These are phyloP conservation scores for Misopates orontium DNA, from an alignment of 257 asterid species.

Conservation along the genomic window DNA sequence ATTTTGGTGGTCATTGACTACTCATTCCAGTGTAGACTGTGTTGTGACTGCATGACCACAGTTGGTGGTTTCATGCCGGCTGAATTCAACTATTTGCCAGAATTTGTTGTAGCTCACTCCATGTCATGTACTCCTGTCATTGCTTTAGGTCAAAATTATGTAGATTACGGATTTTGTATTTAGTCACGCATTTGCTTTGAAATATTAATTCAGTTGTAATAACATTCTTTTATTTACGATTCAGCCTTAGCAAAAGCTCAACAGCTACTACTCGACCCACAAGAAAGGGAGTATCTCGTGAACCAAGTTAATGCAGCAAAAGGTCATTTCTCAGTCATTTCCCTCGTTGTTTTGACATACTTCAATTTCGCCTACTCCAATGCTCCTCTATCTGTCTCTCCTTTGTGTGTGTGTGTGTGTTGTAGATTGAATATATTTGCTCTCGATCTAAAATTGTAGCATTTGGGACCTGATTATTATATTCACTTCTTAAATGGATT, in stretches of 20 bases:
- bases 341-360: not conserved
- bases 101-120: not conserved
- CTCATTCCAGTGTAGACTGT: conserved; percentile 13
- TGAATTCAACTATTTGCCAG: conserved; percentile 13
- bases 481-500: not conserved
- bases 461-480: conserved; percentile 3
- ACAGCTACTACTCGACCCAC: conserved; percentile 76
- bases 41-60: not conserved
- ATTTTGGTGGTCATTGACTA: conserved; percentile 2
- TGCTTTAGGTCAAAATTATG: conserved; percentile 2
- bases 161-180: not conserved
- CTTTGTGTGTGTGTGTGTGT: too few species aligned
- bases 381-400: not conserved
- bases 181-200: conserved; percentile 1
- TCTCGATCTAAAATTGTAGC: conserved; percentile 6
- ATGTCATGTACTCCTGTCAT: not conserved
- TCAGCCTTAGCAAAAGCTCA: conserved; percentile 97
- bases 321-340: conserved; percentile 49
- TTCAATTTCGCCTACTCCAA: not conserved
- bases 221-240: conserved; percentile 22
- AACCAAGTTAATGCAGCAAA: conserved; percentile 89
- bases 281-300: conserved; percentile 89
- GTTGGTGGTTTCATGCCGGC: not conserved
- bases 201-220: conserved; percentile 21
- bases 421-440: too few species aligned